A percentile compares a stretch with the other conserved stretches of the same genome.
phyloP scores from a whole-genome alignment of 73 alveolate species.

The Effrenium voratum region DNA sequence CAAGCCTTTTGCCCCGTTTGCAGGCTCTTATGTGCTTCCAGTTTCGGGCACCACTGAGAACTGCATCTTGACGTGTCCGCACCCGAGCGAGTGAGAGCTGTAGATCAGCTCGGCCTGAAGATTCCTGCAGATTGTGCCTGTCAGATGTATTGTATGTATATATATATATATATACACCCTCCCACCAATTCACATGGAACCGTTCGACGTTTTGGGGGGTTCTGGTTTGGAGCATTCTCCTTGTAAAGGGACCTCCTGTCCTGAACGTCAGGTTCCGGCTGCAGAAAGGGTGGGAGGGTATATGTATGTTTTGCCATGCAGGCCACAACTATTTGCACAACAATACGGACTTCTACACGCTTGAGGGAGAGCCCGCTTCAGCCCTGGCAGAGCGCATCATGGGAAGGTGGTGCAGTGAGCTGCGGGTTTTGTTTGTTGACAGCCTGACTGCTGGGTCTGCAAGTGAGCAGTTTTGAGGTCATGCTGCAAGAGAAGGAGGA shows the following conservation, averaged over 20 bases:
- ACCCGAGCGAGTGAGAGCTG: not conserved
- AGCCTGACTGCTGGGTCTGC: not conserved
- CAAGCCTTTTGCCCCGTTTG: slow-evolving; percentile 13
- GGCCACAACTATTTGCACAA: slow-evolving; percentile 96
- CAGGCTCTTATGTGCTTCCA: slow-evolving; percentile 96
- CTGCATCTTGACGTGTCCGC: slow-evolving; percentile 96
- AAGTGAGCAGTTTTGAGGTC: slow-evolving; percentile 16
- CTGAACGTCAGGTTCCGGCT: too few relatives aligned
- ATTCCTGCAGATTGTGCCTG: too few relatives aligned
- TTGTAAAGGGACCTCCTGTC: too few relatives aligned
- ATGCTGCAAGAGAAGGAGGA: slow-evolving; percentile 94
- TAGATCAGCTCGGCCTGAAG: not conserved
- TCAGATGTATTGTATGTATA: too few relatives aligned
- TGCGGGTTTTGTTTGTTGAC: too few relatives aligned
- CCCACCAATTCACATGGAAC: too few relatives aligned
- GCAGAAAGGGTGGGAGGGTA: too few relatives aligned
- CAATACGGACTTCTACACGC: slow-evolving; percentile 90
- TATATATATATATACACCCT: too few relatives aligned
- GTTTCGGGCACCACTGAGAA: slow-evolving; percentile 98
- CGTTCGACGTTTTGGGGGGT: too few relatives aligned
- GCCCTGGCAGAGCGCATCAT: too few relatives aligned
- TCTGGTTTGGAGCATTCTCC: too few relatives aligned
- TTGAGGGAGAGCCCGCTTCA: slow-evolving; percentile 86
- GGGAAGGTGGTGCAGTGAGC: too few relatives aligned
- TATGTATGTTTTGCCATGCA: not conserved